phyloP scores from a whole-genome alignment of 2,329 filamentous ascomycete genomes.

The Fusarium verticillioides region DNA sequence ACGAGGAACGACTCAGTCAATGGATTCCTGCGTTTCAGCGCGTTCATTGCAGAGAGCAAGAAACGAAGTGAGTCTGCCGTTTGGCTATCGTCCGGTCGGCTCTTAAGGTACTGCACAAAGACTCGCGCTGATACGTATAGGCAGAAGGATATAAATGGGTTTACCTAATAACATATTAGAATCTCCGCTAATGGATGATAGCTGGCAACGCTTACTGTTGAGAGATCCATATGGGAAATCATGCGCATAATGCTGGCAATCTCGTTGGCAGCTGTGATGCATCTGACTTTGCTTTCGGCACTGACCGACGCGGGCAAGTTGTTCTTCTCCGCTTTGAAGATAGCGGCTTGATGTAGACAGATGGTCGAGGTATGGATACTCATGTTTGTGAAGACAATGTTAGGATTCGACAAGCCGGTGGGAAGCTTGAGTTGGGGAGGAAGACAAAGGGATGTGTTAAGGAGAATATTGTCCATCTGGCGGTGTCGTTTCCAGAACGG shows the following conservation, averaged over 20 bases:
- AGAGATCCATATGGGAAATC: conserved; percentile 89
- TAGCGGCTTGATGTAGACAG: conserved; percentile 96
- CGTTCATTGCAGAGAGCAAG: conserved; percentile 88
- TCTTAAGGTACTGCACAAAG: conserved; percentile 97
- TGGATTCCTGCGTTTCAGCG: conserved; percentile 86
- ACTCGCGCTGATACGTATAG: conserved; percentile 95
- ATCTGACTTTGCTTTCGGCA: conserved; percentile 90
- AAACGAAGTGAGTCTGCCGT: conserved; percentile 88
- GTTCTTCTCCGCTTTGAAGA: conserved; percentile 96
- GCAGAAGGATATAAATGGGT: conserved; percentile 94
- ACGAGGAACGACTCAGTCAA: conserved; percentile 94
- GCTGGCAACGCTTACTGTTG: conserved; percentile 69
- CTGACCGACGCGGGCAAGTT: conserved; percentile 79
- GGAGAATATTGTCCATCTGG: conserved; percentile 86
- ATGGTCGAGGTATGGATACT: conserved; percentile 96
- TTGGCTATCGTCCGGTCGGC: conserved; percentile 84
- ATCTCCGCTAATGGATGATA: not conserved
- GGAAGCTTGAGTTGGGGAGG: conserved; percentile 85
- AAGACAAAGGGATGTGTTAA: conserved; percentile 87
- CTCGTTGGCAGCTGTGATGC: conserved; percentile 92
- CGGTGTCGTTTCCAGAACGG: conserved; percentile 97
- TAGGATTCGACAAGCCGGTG: conserved; percentile 77
- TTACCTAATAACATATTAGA: conserved; percentile 72
- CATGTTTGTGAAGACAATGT: conserved; percentile 95
- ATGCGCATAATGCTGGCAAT: conserved; percentile 96